Base-by-base conservation (phyloP, 148 eudicot species). In the Rhododendron molle region DNA sequence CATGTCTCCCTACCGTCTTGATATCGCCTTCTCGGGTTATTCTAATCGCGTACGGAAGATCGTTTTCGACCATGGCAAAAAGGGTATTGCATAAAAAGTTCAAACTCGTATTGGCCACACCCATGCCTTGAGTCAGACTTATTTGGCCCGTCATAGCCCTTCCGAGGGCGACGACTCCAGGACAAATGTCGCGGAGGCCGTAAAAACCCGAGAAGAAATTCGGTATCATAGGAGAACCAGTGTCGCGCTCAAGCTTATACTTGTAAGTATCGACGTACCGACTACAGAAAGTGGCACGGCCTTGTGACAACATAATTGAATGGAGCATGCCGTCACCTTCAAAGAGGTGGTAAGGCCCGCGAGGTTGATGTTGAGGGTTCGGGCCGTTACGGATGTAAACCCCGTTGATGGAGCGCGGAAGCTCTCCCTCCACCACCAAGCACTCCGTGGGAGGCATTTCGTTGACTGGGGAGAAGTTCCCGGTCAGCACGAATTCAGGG, bases 311-410 rank as follows among this genome's bases (percentile, higher is more conserved):
- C 3, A 79, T 56, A 52, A 84, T 50, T 13, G 84, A 84, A 78
- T 87, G 89, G 78, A 87, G 86, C 89, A 87, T 87, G 72, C 89
- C 89, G 30, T 87, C 86, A 20, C 86, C 89, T 40, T 87, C 89
- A 23, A 87, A 87, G 15, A 83, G 81, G 80, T 84, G 89, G 84
- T 84, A 58, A 23, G 89, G 89, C n/a, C 89, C 89, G 1, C 79
- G 32, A 47, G 81, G 81, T n/a, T 78, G 34, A 26, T 78, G 81
- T 23, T 54, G 84, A 30, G 84, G 84, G 72, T 81, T 56, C 1
- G 84, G 84, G 26, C 84, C 84, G 15, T 54, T 62, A 4, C 84
- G 84, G 0, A 81, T 81, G 32, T 81, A 81, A 7, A 43, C 84
- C 23, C 72, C 84, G 36, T 81, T 4, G 26, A 81, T 47, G 72